Conservation (phyloP, 768 basidiomycete genomes). For the Suillus spraguei region DNA sequence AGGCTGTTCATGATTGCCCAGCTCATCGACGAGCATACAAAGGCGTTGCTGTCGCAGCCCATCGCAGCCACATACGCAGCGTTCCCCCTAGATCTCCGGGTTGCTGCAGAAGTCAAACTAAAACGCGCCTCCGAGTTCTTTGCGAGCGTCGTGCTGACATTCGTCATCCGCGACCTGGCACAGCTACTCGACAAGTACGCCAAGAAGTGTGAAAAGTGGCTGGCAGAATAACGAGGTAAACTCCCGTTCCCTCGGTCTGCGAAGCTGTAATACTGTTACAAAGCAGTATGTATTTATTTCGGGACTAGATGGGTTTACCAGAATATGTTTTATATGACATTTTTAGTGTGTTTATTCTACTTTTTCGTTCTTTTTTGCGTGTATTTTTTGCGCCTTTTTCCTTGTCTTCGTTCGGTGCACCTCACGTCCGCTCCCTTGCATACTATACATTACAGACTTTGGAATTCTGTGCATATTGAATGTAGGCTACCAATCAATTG, state of each 20-base stretch:
- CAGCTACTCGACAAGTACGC: constrained; percentile 90
- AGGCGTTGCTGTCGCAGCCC: constrained; percentile 67
- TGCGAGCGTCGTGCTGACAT: constrained; percentile 83
- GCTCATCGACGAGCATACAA: constrained; percentile 85
- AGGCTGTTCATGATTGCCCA: constrained; percentile 75
- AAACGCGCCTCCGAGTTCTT: constrained; percentile 91
- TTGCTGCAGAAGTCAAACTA: constrained; percentile 70
- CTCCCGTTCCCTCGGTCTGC: constrained; percentile 19
- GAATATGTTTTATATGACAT: constrained; percentile 29
- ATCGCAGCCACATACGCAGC: constrained; percentile 72
- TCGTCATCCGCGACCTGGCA: constrained; percentile 87
- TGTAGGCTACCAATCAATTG: constrained; percentile 15
- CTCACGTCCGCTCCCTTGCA: constrained; percentile 22
- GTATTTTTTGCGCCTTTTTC: constrained; percentile 16
- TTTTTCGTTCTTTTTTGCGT: constrained; percentile 16
- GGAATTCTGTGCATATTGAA: constrained; percentile 23
- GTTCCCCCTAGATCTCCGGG: constrained; percentile 65
- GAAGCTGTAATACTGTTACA: constrained; percentile 29
- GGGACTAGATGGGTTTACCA: constrained; percentile 35
- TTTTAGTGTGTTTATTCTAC: constrained; percentile 14
- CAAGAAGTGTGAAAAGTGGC: constrained; percentile 92
- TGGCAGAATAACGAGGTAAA: constrained; percentile 61
- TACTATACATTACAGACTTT: constrained; percentile 28
- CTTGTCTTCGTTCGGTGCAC: constrained; percentile 15
- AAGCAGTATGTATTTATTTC: constrained; percentile 35